Evolutionary conservation across 2,329 filamentous ascomycete genomes (phyloP).

Genomic region (Fusarium ramigenum): DNA sequence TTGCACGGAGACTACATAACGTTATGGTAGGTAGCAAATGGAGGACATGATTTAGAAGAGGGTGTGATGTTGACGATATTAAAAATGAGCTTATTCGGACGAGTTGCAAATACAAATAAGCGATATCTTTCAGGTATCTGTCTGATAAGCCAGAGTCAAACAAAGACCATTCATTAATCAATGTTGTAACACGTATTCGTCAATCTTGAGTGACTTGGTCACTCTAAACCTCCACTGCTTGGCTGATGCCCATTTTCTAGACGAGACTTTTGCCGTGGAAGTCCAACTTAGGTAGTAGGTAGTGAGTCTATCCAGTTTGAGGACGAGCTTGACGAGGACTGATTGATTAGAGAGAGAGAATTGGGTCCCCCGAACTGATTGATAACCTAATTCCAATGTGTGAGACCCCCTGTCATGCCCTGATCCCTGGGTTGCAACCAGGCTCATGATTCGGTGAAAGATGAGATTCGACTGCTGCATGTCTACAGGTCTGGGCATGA

Average conservation of each 20-base stretch:
- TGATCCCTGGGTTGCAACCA: background rate
- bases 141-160: background rate
- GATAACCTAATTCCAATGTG: constrained; percentile 38
- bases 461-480: background rate
- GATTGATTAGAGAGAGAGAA: constrained; percentile 30
- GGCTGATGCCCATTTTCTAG: background rate
- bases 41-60: background rate
- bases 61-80: background rate
- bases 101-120: background rate
- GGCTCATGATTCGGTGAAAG: background rate
- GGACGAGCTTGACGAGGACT: background rate
- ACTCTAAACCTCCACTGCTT: background rate
- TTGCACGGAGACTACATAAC: background rate
- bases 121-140: background rate
- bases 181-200: background rate
- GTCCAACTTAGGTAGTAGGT: background rate
- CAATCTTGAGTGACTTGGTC: background rate
- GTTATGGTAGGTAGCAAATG: background rate
- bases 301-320: background rate
- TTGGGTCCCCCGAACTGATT: constrained; percentile 33
- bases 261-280: background rate
- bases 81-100: background rate
- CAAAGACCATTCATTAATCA: background rate
- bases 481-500: background rate
- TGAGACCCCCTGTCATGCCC: constrained; percentile 13